These are phyloP conservation scores for Aulographum hederae DNA, from an alignment of 2,329 filamentous ascomycete species.

Conservation along the genomic window DNA sequence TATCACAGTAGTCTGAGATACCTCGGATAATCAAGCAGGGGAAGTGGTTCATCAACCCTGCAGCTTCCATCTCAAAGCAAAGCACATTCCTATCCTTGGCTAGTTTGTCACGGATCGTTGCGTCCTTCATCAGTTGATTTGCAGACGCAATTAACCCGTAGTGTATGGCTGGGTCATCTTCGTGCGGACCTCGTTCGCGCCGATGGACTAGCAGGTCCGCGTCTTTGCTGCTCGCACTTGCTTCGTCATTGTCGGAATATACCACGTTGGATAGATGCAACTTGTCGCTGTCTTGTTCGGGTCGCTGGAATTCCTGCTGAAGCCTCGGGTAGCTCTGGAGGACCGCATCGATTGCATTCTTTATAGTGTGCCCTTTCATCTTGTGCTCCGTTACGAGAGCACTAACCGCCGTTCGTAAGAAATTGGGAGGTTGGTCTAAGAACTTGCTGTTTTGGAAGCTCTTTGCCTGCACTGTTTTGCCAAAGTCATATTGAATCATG, in stretches of 20 bases:
- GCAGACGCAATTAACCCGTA: slow-evolving; percentile 11
- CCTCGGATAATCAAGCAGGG: slow-evolving; percentile 9
- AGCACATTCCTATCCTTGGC: slow-evolving; percentile 2
- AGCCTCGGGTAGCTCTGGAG: slow-evolving; percentile 12
- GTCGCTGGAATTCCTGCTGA: slow-evolving; percentile 11
- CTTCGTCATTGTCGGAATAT: slow-evolving; percentile 4
- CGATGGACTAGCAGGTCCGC: background rate
- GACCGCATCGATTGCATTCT: slow-evolving; percentile 6
- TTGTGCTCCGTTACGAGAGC: slow-evolving; percentile 9
- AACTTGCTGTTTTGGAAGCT: slow-evolving; percentile 7
- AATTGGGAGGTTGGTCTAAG: slow-evolving; percentile 7
- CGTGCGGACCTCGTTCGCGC: background rate
- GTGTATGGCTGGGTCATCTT: slow-evolving; percentile 6
- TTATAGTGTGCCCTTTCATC: slow-evolving; percentile 5
- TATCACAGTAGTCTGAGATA: slow-evolving; percentile 6
- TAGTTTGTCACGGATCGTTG: slow-evolving; percentile 5
- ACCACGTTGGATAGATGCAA: slow-evolving; percentile 10
- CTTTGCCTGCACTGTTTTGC: slow-evolving; percentile 10
- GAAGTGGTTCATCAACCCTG: too few relatives aligned
- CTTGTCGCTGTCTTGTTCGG: slow-evolving; percentile 10
- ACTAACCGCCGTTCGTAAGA: slow-evolving; percentile 9
- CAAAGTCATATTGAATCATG: slow-evolving; percentile 16
- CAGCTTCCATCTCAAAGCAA: slow-evolving; percentile 13
- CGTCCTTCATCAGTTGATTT: slow-evolving; percentile 10
- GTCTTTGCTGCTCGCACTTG: too few relatives aligned